Base-by-base conservation (phyloP, 768 basidiomycete species). In the Xerocomellus dryophilus region DNA sequence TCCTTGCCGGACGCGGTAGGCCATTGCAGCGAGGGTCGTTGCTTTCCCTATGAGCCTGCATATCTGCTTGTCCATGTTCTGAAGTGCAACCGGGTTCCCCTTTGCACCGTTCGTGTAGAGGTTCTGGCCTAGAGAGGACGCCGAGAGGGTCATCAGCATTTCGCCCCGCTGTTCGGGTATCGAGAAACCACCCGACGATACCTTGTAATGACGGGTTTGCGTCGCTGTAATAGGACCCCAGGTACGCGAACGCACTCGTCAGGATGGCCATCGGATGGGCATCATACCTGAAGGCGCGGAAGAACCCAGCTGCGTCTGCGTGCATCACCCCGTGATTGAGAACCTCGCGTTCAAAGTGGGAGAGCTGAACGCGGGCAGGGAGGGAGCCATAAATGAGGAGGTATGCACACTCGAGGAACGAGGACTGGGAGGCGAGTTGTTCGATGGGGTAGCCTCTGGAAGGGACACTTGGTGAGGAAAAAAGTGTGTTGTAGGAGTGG, bases 191-290 rank as follows among this genome's bases (percentile, higher is more conserved):
- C n/a, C n/a, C n/a, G n/a, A n/a, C 12, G 17, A 60, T 63, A 80
- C 92, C 93, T 76, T 85, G 84, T 7, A 96, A 71, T 7, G 90
- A 90, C 11, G 93, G 93, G 69, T 95, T 95, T 5, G 91, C 90
- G 63, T 93, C 91, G 61, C 80, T 75, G 64, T 93, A 93, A 67
- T 90, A 91, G 7, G 89, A 91, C 5, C 93, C 92, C 20, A 96
- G 72, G 63, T 94, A 93, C 7, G 93, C 83, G 61, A 95, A 89
- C 5, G 89, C 89, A 60, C 87, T 90, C 5, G 87, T 91, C 42
- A 93, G 77, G 58, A 94, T 93, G 18, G 89, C 84, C 92, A 93
- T 94, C 0, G 93, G 93, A 63, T 95, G 93, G 1, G 93, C 88
- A 57, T 95, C 93, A 66, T 93, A 92, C 46, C 91, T 90, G 73